Conservation (phyloP, 768 basidiomycete genomes). For the Suillus fuscotomentosus region DNA sequence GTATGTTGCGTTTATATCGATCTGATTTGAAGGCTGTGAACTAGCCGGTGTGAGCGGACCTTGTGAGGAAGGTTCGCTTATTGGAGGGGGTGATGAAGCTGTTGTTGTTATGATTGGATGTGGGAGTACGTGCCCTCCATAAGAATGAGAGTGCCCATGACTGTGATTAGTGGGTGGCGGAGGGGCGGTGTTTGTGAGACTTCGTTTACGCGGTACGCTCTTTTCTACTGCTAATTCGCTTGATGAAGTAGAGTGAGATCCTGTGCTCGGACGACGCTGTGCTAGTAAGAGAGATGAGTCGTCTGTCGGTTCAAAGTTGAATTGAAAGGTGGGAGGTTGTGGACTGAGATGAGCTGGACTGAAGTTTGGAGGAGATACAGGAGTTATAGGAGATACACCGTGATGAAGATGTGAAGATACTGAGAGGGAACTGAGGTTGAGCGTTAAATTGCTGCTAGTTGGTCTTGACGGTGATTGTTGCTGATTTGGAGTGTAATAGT, state of each 20-base stretch:
- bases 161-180: conserved; percentile 14
- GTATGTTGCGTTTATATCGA: conserved; percentile 41
- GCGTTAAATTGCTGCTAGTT: conserved; percentile 47
- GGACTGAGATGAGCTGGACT: conserved; percentile 42
- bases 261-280: conserved; percentile 37
- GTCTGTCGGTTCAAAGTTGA: conserved; percentile 45
- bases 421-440: conserved; percentile 66
- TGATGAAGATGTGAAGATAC: conserved; percentile 58
- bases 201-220: conserved; percentile 65
- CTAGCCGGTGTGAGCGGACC: conserved; percentile 21
- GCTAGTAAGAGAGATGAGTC: conserved; percentile 28
- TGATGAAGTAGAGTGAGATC: conserved; percentile 41
- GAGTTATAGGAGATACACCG: conserved; percentile 53
- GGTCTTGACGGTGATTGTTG: conserved; percentile 16
- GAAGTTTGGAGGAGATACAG: conserved; percentile 50
- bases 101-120: conserved; percentile 34
- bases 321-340: conserved; percentile 44
- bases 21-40: conserved; percentile 13
- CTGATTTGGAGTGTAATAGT: conserved; percentile 17
- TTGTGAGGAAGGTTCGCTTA: conserved; percentile 22
- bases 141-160: conserved; percentile 28
- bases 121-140: conserved; percentile 16
- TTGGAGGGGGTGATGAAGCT: conserved; percentile 27
- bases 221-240: conserved; percentile 46
- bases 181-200: conserved; percentile 46